phyloP scores from a whole-genome alignment of 345 rosid genomes.

The Rhizophora apiculata region DNA sequence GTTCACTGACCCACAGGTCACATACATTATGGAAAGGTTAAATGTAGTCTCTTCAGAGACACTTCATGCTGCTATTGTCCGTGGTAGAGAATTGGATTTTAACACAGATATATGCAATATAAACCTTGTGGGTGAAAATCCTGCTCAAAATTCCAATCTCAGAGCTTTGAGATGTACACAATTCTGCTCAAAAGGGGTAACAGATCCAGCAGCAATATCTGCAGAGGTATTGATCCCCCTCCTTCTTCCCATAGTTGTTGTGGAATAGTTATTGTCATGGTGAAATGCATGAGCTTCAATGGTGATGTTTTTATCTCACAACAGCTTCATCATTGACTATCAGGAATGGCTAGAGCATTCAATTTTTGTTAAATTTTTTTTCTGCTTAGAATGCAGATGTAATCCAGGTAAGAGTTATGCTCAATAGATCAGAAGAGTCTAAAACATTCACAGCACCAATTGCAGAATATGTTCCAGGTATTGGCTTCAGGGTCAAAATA shows the following conservation, averaged over 20 bases:
- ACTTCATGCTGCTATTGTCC: slow-evolving; percentile 46
- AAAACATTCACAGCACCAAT: slow-evolving; percentile 46
- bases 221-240: slow-evolving; percentile 49
- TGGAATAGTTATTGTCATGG: neutral
- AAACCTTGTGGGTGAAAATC: slow-evolving; percentile 40
- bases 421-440: slow-evolving; percentile 55
- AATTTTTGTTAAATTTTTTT: slow-evolving; percentile 31
- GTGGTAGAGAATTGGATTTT: slow-evolving; percentile 55
- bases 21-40: slow-evolving; percentile 50
- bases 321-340: slow-evolving; percentile 1
- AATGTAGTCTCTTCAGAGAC: slow-evolving; percentile 38
- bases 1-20: slow-evolving; percentile 58
- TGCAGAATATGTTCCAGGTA: slow-evolving; percentile 80
- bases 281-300: neutral
- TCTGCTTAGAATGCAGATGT: slow-evolving; percentile 79
- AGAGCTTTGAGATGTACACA: slow-evolving; percentile 49
- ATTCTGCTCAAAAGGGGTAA: slow-evolving; percentile 52
- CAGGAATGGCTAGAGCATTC: slow-evolving; percentile 11
- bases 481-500: slow-evolving; percentile 8
- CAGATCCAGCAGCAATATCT: slow-evolving; percentile 36
- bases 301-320: slow-evolving; percentile 5
- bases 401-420: slow-evolving; percentile 62
- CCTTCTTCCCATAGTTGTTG: slow-evolving; percentile 4
- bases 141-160: slow-evolving; percentile 32
- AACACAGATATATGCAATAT: slow-evolving; percentile 36